Base-by-base conservation (phyloP, 2,329 filamentous ascomycete genomes). In the Colletotrichum sp. region DNA sequence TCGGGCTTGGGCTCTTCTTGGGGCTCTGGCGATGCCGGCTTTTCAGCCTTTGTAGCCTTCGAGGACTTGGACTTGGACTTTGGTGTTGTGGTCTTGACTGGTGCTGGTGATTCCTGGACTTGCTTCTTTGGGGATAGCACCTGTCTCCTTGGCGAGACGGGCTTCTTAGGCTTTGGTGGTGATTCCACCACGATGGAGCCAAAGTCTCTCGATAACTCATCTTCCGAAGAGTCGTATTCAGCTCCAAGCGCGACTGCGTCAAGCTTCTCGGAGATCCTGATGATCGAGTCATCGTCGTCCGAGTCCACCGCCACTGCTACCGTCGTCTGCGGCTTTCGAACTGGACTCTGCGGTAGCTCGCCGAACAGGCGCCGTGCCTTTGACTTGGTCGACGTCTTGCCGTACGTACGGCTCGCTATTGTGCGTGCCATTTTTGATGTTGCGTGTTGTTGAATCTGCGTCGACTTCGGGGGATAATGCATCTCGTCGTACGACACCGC, bases 311-410 rank as follows among this genome's bases (percentile, higher is more conserved):
- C 32, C 6, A 62, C 49, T 28, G 60, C 26, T 15, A 71, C 55
- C 4, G 49, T 49, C 26, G 66, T 28, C 26, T 75, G 67, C 52
- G 79, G 79, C 60, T 78, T 82, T 64, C 88, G 86, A 67, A 87
- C 76, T 5, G 90, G 90, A 60, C 87, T 90, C 73, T 87, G 86
- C 1, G 89, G 89, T 10, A 91, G 81, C 78, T 90, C 88, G 24
- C 87, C 87, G 77, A 91, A 90, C 60, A 90, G 82, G 26, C 88
- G 85, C 57, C 89, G 86, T 21, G 86, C 84, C 75, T 85, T 89
- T 30, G 87, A 84, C 60, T 87, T 87, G 75, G 85, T 89, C 34
- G 85, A 84, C 60, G 84, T 84, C 76, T 88, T 90, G 74, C 90
- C 90, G 83, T 91, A 92, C 73, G 86, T 89, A 4, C 88, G 87